These are phyloP conservation scores for Candida chauliodis DNA, from an alignment of 805 yeast genomes.

Conservation along the genomic window DNA sequence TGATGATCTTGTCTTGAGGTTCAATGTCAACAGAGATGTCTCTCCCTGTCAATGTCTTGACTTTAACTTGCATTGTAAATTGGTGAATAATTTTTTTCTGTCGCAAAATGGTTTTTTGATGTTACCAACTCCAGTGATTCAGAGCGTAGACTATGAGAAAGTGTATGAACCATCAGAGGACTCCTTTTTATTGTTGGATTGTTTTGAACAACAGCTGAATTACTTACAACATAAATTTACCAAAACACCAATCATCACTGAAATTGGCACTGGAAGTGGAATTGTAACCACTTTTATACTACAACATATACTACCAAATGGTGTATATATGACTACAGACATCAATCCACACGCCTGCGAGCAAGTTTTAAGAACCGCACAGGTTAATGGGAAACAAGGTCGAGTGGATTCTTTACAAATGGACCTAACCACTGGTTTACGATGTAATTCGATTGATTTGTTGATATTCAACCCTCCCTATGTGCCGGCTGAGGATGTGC, in stretches of 20 bases:
- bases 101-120: slow-evolving; percentile 29
- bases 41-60: slow-evolving; percentile 78
- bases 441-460: slow-evolving; percentile 53
- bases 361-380: slow-evolving; percentile 28
- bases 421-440: slow-evolving; percentile 51
- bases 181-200: slow-evolving; percentile 77
- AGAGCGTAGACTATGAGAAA: slow-evolving; percentile 54
- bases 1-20: slow-evolving; percentile 60
- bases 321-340: slow-evolving; percentile 68
- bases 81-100: slow-evolving; percentile 2
- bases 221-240: slow-evolving; percentile 23
- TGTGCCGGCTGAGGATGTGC: slow-evolving; percentile 83
- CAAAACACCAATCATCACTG: slow-evolving; percentile 57
- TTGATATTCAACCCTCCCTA: slow-evolving; percentile 94
- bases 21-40: slow-evolving; percentile 77
- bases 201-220: slow-evolving; percentile 58
- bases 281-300: slow-evolving; percentile 77
- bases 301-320: slow-evolving; percentile 48
- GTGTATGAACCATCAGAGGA: slow-evolving; percentile 97
- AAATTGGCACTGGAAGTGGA: slow-evolving; percentile 93
- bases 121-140: slow-evolving; percentile 76
- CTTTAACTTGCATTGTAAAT: slow-evolving; percentile 56
- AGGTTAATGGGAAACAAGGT: slow-evolving; percentile 15
- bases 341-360: slow-evolving; percentile 74
- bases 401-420: slow-evolving; percentile 43